phyloP scores from a whole-genome alignment of 345 rosid species.

The Salix dunnii region DNA sequence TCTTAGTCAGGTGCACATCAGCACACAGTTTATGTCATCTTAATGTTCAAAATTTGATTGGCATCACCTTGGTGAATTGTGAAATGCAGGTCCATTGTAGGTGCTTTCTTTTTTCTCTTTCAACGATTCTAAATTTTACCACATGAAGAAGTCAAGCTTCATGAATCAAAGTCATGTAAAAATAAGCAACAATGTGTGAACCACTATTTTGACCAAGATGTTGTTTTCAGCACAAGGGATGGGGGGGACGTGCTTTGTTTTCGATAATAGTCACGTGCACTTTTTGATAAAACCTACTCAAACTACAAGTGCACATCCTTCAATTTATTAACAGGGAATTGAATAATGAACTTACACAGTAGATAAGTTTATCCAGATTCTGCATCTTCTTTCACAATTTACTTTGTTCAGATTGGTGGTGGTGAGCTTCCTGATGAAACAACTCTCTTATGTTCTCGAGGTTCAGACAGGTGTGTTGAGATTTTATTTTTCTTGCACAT shows the following conservation, averaged over 20 bases:
- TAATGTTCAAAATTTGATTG: background rate
- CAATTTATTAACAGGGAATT: background rate
- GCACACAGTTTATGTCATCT: background rate
- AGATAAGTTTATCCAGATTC: background rate
- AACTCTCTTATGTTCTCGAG: slow-evolving; percentile 73
- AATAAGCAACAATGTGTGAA: background rate
- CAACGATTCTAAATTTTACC: background rate
- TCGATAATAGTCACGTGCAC: background rate
- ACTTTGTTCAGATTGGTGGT: slow-evolving; percentile 69
- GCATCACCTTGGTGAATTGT: background rate
- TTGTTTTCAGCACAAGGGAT: background rate
- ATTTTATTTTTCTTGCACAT: background rate
- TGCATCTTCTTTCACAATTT: slow-evolving; percentile 23
- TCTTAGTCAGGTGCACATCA: background rate
- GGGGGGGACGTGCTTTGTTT: background rate
- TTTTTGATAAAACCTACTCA: background rate
- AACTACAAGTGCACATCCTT: background rate
- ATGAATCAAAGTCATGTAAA: background rate
- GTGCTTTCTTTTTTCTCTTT: background rate
- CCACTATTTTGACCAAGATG: background rate
- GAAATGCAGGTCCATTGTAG: background rate
- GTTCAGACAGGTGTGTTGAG: slow-evolving; percentile 80
- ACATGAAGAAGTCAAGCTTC: background rate
- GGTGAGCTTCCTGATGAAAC: slow-evolving; percentile 92
- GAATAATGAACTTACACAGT: slow-evolving; percentile 2